A percentile compares a stretch with the other conserved stretches of the same genome.
Conservation (phyloP, 345 rosid species). For the Gossypium longicalyx region DNA sequence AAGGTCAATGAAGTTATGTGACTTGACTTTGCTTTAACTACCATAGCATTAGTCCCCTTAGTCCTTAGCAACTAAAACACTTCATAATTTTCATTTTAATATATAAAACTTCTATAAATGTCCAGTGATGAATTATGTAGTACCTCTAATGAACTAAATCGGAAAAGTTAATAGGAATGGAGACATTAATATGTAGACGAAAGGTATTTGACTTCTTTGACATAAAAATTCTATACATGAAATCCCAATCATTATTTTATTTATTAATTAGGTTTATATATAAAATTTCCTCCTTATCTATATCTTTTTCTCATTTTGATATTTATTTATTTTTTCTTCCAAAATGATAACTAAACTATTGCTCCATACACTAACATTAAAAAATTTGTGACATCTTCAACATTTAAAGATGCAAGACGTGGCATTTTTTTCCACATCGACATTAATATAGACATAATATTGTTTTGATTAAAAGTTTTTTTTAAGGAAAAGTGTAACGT, state of each 20-base stretch:
- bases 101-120: not conserved
- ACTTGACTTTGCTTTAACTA: slow-evolving; percentile 1
- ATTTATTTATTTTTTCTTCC: too few species aligned
- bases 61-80: slow-evolving; percentile 2
- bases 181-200: slow-evolving; percentile 1
- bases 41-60: not conserved
- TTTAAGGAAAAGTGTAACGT: too few species aligned
- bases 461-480: too few species aligned
- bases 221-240: not conserved
- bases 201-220: not conserved
- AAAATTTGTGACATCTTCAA: too few species aligned
- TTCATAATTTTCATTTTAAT: not conserved
- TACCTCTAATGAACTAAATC: not conserved
- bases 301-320: too few species aligned
- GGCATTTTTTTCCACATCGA: too few species aligned
- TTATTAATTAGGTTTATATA: too few species aligned
- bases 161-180: not conserved
- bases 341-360: too few species aligned
- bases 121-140: not conserved
- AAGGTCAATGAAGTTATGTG: not conserved
- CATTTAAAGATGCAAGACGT: too few species aligned
- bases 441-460: too few species aligned
- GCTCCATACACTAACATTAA: too few species aligned
- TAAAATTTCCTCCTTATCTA: too few species aligned
- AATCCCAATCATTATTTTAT: not conserved